phyloP scores from a whole-genome alignment of 2,329 filamentous ascomycete species.

The Apiospora rasikravindrae region DNA sequence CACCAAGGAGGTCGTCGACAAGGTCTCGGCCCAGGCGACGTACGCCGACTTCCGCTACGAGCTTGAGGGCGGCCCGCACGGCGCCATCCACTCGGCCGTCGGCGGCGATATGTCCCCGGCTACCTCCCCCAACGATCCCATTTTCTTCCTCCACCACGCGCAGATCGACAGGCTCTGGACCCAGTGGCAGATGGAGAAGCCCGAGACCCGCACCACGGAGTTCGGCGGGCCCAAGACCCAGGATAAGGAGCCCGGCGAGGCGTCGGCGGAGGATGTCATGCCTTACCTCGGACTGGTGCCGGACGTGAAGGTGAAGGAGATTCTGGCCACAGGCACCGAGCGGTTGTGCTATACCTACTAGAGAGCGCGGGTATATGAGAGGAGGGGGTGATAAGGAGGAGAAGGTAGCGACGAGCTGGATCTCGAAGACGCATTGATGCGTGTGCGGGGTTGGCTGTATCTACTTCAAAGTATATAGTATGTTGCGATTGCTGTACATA shows the following conservation, averaged over 20 bases:
- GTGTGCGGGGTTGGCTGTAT: too few species aligned
- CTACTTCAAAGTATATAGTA: too few species aligned
- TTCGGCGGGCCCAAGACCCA: slow-evolving; percentile 14
- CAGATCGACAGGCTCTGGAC: slow-evolving; percentile 23
- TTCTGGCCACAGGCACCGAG: background rate
- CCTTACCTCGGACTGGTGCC: background rate
- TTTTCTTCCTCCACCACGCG: slow-evolving; percentile 21
- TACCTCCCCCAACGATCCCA: slow-evolving; percentile 33
- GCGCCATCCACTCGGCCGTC: slow-evolving; percentile 32
- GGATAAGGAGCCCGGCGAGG: background rate
- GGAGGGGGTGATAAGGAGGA: too few species aligned
- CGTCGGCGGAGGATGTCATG: background rate
- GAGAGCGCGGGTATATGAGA: too few species aligned
- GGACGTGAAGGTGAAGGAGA: background rate
- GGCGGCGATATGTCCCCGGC: slow-evolving; percentile 36
- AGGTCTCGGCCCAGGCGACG: background rate
- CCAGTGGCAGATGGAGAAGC: slow-evolving; percentile 21
- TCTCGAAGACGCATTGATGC: too few species aligned
- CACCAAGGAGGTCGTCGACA: background rate
- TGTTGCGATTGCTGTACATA: too few species aligned
- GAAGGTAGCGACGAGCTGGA: too few species aligned
- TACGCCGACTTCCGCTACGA: slow-evolving; percentile 22
- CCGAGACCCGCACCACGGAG: background rate
- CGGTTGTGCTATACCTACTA: background rate
- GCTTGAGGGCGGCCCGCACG: slow-evolving; percentile 37